Evolutionary conservation across 257 asterid species (phyloP), one percentile per base, ranked within the genome.

Genomic region (Marsdenia floribunda): DNA sequence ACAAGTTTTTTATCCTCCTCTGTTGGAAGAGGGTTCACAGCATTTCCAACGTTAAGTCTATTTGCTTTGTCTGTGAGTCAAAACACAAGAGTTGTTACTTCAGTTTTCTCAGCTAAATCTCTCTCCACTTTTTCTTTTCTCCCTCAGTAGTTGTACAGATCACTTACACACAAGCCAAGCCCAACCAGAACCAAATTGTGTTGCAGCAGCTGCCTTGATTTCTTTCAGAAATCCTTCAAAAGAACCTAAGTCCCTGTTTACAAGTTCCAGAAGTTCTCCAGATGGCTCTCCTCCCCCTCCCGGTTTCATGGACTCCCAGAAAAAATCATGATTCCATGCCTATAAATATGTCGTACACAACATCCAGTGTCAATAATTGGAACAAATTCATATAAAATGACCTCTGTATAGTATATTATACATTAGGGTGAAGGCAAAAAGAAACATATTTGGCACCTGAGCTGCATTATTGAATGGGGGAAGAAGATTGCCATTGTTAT

Each of bases 111-210:
- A 44, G 49, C 49, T 44, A 44, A 44, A 44, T 44, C n/a, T 37
- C 0, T 18, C 35, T 19, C 9, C 3, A 7, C 21, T 38, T 6
- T 35, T 18, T 6, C 16, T 13, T 65, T 6, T 35, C 11, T 33
- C 10, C 14, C 10, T 35, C 21, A 2, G 26, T 47, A 49, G 42
- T 47, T 26, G 73, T 21, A 58, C 55, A 58, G 78, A 50, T 71
- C 57, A 73, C 96, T 87, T 84, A 94, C 99, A 94, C 3, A 88
- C 97, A 73, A 94, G 97, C 99, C 99, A 94, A 75, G 97, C 93
- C 99, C 99, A 94, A 76, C 99, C 99, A 50, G 97, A 94, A 71
- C 97, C 99, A 75, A 89, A 92, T 76, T 94, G 99, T 29, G 96
- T 90, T 21, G 91, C 85, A 68, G 97, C 99, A 75, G 96, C 99